phyloP scores from a whole-genome alignment of 139 green algal species.

The Chlorella vulgaris region DNA sequence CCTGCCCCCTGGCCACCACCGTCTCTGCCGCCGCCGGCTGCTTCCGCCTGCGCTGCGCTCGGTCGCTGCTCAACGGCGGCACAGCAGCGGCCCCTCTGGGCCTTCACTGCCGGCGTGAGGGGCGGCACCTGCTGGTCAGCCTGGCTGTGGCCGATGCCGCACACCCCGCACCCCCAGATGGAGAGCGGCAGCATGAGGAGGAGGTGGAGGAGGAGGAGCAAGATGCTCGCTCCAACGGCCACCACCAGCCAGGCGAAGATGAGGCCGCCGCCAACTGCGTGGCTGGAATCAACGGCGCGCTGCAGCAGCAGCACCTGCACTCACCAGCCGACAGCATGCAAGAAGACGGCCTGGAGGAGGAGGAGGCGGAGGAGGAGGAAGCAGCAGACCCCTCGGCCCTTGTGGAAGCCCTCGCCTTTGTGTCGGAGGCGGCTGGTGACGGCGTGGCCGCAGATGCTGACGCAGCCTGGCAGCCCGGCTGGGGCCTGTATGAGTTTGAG shows the following conservation, averaged over 20 bases:
- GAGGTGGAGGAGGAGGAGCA: not conserved
- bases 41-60: constrained; percentile 21
- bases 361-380: not conserved
- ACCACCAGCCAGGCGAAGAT: not conserved
- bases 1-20: not conserved
- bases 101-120: constrained; percentile 1
- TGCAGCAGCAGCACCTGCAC: not conserved
- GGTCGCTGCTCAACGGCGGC: not conserved
- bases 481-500: constrained; percentile 27
- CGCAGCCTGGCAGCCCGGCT: constrained; percentile 3
- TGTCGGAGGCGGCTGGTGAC: not conserved
- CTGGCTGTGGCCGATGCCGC: not conserved
- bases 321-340: not conserved
- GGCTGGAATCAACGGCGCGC: not conserved
- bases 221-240: not conserved
- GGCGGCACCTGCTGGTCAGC: not conserved
- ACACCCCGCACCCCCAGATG: not conserved
- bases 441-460: not conserved
- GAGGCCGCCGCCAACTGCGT: no score
- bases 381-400: not conserved
- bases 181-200: no score
- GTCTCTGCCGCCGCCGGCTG: not conserved
- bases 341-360: not conserved
- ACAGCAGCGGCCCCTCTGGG: not conserved
- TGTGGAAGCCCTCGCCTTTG: not conserved